Evolutionary conservation across 75 land plant genomes (phyloP).

Genomic region (Selaginella tamariscina): DNA sequence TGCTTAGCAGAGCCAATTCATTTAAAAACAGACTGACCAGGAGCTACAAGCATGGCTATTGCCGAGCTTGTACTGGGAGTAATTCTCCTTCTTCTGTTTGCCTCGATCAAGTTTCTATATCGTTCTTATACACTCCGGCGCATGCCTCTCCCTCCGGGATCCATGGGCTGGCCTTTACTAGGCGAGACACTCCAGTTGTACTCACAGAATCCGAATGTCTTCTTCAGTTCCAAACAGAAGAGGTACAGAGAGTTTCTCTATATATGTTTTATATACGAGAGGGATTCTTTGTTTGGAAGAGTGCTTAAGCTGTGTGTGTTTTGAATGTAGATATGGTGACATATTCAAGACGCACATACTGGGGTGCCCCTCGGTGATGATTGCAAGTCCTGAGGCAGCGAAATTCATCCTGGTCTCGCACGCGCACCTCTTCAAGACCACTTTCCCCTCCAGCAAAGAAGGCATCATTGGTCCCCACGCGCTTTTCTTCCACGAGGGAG

Average conservation of each 20-base stretch:
- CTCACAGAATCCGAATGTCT: slow-evolving; percentile 39
- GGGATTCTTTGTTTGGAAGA: too few species aligned
- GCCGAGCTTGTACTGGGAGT: not conserved
- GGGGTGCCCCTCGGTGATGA: slow-evolving; percentile 82
- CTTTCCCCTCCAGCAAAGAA: slow-evolving; percentile 80
- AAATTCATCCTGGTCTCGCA: slow-evolving; percentile 48
- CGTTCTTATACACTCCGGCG: not conserved
- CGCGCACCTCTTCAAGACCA: slow-evolving; percentile 83
- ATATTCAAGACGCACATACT: slow-evolving; percentile 77
- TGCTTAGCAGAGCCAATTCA: too few species aligned
- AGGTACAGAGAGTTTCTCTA: slow-evolving; percentile 23
- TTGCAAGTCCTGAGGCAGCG: slow-evolving; percentile 78
- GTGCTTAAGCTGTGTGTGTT: slow-evolving; percentile 2
- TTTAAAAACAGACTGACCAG: too few species aligned
- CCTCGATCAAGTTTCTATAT: not conserved
- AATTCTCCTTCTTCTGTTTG: not conserved
- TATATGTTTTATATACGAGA: too few species aligned
- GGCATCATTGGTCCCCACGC: slow-evolving; percentile 71
- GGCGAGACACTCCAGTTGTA: slow-evolving; percentile 66
- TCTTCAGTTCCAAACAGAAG: slow-evolving; percentile 36
- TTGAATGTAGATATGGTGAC: slow-evolving; percentile 43
- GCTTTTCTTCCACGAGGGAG: slow-evolving; percentile 84
- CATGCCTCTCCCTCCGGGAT: slow-evolving; percentile 55
- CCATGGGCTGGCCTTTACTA: slow-evolving; percentile 63
- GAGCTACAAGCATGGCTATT: too few species aligned